These are phyloP conservation scores for Sugiyamaella xylanicola DNA, from an alignment of 1,139 yeast genomes.

Conservation along the genomic window DNA sequence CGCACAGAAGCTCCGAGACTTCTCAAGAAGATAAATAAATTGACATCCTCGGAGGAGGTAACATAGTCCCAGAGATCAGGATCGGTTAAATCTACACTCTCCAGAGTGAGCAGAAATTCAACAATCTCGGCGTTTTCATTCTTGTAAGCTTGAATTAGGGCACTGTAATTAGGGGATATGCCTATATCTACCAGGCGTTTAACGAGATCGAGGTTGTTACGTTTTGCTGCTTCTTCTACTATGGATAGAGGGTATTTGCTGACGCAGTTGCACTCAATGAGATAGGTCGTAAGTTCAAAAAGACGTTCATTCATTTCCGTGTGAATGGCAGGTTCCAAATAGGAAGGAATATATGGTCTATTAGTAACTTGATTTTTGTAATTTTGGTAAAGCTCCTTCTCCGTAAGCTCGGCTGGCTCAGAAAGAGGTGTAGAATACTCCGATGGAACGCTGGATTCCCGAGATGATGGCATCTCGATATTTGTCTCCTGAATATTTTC, in stretches of 20 bases:
- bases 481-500: not conserved
- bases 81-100: constrained; percentile 1
- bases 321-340: constrained; percentile 13
- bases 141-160: constrained; percentile 14
- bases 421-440: not conserved
- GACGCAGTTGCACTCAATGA: constrained; percentile 6
- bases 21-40: constrained; percentile 6
- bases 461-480: not conserved
- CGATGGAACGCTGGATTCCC: not conserved
- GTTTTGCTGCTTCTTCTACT: constrained; percentile 6
- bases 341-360: constrained; percentile 7
- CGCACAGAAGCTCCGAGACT: not conserved
- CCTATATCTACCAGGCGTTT: not conserved
- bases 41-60: not conserved
- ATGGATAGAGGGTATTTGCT: constrained; percentile 9
- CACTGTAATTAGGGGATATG: not conserved
- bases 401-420: not conserved
- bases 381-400: not conserved
- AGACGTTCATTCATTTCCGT: constrained; percentile 3
- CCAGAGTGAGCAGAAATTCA: constrained; percentile 4
- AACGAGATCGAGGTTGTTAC: constrained; percentile 6
- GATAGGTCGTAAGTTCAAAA: constrained; percentile 7
- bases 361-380: constrained; percentile 4
- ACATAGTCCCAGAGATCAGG: constrained; percentile 13
- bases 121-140: constrained; percentile 11